These are phyloP conservation scores for Mycogone perniciosa DNA, from an alignment of 2,329 filamentous ascomycete species.

Conservation along the genomic window DNA sequence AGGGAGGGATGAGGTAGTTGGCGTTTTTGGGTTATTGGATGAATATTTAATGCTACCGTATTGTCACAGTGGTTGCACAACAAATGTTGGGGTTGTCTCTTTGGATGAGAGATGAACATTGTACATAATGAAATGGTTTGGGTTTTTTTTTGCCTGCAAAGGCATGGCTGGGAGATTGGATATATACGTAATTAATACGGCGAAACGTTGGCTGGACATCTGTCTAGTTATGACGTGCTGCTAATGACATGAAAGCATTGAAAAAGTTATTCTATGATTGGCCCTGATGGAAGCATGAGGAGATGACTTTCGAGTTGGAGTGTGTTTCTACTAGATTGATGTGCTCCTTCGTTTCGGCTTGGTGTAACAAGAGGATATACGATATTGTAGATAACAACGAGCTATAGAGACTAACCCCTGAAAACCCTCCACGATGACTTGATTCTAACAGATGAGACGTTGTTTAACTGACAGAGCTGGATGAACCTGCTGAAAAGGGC, in stretches of 20 bases:
- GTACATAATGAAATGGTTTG: neutral
- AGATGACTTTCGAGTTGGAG: too few species aligned
- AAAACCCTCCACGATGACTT: too few species aligned
- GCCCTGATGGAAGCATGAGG: too few species aligned
- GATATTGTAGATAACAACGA: neutral
- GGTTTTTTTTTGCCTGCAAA: neutral
- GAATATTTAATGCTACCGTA: neutral
- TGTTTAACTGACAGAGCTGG: too few species aligned
- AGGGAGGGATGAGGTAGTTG: neutral
- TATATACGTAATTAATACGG: neutral
- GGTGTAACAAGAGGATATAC: neutral
- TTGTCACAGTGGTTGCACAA: neutral
- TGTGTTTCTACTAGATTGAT: too few species aligned
- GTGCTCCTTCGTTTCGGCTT: too few species aligned
- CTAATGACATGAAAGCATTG: conserved; percentile 1
- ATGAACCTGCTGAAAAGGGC: too few species aligned
- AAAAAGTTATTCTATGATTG: neutral
- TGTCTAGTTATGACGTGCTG: neutral
- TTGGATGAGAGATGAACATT: neutral
- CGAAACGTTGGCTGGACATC: neutral
- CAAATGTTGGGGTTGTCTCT: neutral
- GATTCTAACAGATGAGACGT: too few species aligned
- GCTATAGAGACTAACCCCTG: neutral
- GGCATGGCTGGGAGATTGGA: neutral
- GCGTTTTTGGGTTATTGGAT: conserved; percentile 2